Percentiles rank a stretch among this genome's conserved stretches.
Conservation (phyloP, 805 yeast species). For the Wickerhamomyces strasburgensis region DNA sequence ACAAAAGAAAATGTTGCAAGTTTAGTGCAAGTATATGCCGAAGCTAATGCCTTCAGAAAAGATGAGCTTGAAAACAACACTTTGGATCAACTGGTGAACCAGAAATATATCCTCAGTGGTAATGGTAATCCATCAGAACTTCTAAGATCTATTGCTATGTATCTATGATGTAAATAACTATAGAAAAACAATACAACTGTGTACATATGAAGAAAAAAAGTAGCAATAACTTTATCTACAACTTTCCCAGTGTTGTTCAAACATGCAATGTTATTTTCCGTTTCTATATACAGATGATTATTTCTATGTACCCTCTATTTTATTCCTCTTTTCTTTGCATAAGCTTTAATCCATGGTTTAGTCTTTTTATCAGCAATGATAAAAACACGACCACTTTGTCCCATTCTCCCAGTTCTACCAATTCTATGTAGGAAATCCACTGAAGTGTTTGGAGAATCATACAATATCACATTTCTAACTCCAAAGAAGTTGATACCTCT, state of each 20-base stretch:
- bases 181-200: too few relatives aligned
- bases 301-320: conserved; percentile 43
- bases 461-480: conserved; percentile 73
- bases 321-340: conserved; percentile 38
- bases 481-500: conserved; percentile 86
- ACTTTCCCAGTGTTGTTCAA: too few relatives aligned
- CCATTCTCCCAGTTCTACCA: conserved; percentile 94
- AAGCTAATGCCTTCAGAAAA: conserved; percentile 36
- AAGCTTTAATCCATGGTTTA: conserved; percentile 79
- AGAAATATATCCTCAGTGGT: conserved; percentile 53
- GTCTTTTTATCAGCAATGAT: conserved; percentile 63
- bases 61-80: conserved; percentile 30
- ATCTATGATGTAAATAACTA: conserved; percentile 11
- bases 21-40: conserved; percentile 35
- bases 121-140: conserved; percentile 53
- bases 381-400: conserved; percentile 82
- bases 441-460: conserved; percentile 81
- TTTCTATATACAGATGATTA: not conserved
- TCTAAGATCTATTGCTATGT: conserved; percentile 23
- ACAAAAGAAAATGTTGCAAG: conserved; percentile 39
- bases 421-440: conserved; percentile 86
- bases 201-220: too few relatives aligned
- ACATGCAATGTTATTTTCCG: not conserved
- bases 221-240: not conserved
- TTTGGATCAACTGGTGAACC: conserved; percentile 35